Percentiles rank a stretch among this genome's conserved stretches.
phyloP scores from a whole-genome alignment of 345 rosid genomes.

The Balakata baccata region DNA sequence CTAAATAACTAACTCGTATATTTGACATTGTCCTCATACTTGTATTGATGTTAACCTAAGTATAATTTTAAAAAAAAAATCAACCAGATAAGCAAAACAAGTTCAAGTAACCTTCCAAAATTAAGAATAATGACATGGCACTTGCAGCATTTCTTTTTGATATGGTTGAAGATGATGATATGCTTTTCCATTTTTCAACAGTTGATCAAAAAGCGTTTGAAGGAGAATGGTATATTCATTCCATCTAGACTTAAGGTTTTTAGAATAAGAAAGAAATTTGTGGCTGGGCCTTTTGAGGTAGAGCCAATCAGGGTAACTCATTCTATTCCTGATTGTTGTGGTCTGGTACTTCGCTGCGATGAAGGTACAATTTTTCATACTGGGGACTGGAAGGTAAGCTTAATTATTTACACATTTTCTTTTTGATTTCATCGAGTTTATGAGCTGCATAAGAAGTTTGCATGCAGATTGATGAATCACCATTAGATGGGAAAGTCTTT shows the following conservation, averaged over 20 bases:
- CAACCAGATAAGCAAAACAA: background rate
- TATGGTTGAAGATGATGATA: background rate
- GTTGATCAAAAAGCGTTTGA: conserved; percentile 92
- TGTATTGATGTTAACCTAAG: background rate
- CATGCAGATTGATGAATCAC: conserved; percentile 89
- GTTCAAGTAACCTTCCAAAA: background rate
- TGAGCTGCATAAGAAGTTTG: conserved; percentile 26
- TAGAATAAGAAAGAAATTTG: conserved; percentile 61
- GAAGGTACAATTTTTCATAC: conserved; percentile 98
- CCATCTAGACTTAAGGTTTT: conserved; percentile 85
- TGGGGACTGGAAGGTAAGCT: conserved; percentile 94
- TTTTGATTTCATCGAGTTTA: conserved; percentile 12
- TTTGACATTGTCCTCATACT: conserved; percentile 11
- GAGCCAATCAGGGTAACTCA: conserved; percentile 95
- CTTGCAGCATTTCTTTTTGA: conserved; percentile 3
- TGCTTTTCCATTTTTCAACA: conserved; percentile 30
- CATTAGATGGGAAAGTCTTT: conserved; percentile 81
- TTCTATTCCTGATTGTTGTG: conserved; percentile 98
- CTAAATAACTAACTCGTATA: conserved; percentile 7
- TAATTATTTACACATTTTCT: conserved; percentile 6
- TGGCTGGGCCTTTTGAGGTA: conserved; percentile 96
- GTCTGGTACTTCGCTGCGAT: conserved; percentile 89
- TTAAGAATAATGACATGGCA: conserved; percentile 6
- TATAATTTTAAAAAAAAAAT: background rate
- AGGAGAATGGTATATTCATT: conserved; percentile 89